Evolutionary conservation across 306 rosid species (phyloP), one percentile per base, ranked within the genome.

Genomic region (Cyamopsis tetragonoloba): DNA sequence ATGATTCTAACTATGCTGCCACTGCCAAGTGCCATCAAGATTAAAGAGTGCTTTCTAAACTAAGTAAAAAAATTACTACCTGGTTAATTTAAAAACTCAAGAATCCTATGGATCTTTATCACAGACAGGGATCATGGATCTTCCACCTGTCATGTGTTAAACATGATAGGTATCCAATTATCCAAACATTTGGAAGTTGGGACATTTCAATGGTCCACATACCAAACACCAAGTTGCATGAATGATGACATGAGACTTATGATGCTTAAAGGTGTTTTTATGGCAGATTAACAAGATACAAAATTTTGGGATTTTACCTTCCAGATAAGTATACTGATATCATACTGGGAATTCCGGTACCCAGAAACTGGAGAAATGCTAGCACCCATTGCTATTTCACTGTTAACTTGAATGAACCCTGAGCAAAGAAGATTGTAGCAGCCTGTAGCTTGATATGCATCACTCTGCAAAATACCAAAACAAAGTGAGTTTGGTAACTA

Each of bases 341-440:
- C 99, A 8, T 83, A 95, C 65, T 95, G 99, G 9, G 99, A 82
- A 62, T 75, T 80, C 2, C 92, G 75, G 55, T 5, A 73, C 1
- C 27, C 86, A 5, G 99, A 95, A 39, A 95, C 78, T 0, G 99
- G 99, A 51, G 96, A 72, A 62, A 95, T 95, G 85, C 96, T 90
- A 22, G 99, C 99, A 19, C 99, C 99, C 99, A 95, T 90, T 32
- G 99, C 96, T 49, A 95, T 88, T 20, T 85, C 79, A 32, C 86
- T 88, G 71, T 87, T 95, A 64, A 95, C 85, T 59, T 95, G 99
- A 80, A 95, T 88, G 53, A 95, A 95, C 53, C 99, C 99, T 0
- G 99, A 95, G 87, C 99, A 95, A 18, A 95, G 95, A 57, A 95
- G 99, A 80, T 95, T 95, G 91, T 95, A 95, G 88, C 99, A 95